Base-by-base conservation (phyloP, 176 grass and related monocot species). In the Oryza longistaminata region DNA sequence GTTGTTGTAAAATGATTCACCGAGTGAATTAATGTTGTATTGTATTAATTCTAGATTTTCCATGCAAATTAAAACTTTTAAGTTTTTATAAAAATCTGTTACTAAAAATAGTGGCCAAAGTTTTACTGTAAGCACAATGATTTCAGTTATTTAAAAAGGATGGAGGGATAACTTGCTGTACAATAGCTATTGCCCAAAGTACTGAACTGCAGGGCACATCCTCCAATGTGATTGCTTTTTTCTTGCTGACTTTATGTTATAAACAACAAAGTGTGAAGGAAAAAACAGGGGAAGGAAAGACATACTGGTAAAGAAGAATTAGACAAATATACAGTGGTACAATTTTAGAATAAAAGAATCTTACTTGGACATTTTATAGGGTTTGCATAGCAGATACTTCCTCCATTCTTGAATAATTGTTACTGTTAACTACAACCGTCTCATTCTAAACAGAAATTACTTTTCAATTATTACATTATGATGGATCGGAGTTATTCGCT, bases 151-250 rank as follows among this genome's bases (percentile, higher is more conserved):
- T 62, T 11, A n/a, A 24, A 24, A 62, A 24, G 58, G 58, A 24
- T 24, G n/a, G 7, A 24, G 58, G 7, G n/a, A 24, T 60, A 60
- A 24, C 21, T 62, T 62, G 58, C 29, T 31, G 40, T 9, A 29
- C 15, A 31, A 26, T 64, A 17, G 14, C 39, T 79, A 10, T 27
- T 68, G 64, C 5, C 46, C 64, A 8, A 22, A 34, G 35, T 17
- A 71, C 37, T 71, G 19, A 82, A 82, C 19, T 35, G 44, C 25
- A 60, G n/a, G 34, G 34, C 80, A 73, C 80, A 44, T 61, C 9
- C 24, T 62, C 25, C 37, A 4, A 83, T 46, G 81, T 10, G 69
- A n/a, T 12, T 45, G n/a, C 21, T 44, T 83, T 82, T 64, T 6
- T 62, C 37, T 43, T 37, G 10, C 68, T 62, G 26, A 9, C 16